Evolutionary conservation across 2,329 filamentous ascomycete genomes (phyloP).

Genomic region (Alternaria viburni): DNA sequence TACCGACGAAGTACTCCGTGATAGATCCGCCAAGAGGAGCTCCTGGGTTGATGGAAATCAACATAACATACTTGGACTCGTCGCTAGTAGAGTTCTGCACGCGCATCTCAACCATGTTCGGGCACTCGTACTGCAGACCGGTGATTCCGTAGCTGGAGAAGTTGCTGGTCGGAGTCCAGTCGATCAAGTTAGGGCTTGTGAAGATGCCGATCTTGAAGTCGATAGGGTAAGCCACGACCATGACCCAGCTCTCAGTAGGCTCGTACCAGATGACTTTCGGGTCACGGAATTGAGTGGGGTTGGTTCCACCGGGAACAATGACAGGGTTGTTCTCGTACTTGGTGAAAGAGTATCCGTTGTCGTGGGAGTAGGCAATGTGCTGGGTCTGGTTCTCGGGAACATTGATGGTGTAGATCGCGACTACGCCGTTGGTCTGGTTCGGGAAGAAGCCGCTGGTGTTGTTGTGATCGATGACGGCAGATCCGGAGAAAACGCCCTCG

Average conservation of each 20-base stretch:
- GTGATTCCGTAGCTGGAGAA: constrained; percentile 61
- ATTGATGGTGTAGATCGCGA: constrained; percentile 65
- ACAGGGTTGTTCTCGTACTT: constrained; percentile 68
- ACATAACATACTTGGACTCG: constrained; percentile 53
- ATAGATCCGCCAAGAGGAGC: constrained; percentile 63
- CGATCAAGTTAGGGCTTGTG: constrained; percentile 64
- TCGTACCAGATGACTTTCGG: constrained; percentile 69
- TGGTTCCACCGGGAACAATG: constrained; percentile 54
- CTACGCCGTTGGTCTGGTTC: constrained; percentile 64
- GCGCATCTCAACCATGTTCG: constrained; percentile 65
- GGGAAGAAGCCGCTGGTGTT: constrained; percentile 72
- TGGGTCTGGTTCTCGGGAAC: constrained; percentile 59
- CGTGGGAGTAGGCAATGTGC: constrained; percentile 66
- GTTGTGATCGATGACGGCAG: constrained; percentile 65
- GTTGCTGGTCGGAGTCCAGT: constrained; percentile 66
- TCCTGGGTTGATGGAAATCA: constrained; percentile 64
- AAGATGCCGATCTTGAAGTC: constrained; percentile 67
- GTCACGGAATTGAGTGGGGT: constrained; percentile 66
- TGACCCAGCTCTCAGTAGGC: constrained; percentile 59
- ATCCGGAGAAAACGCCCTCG: constrained; percentile 61
- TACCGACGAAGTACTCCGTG: constrained; percentile 63
- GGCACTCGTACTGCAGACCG: constrained; percentile 67
- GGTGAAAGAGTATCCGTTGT: constrained; percentile 67
- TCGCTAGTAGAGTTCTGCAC: constrained; percentile 44
- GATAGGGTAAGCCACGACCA: constrained; percentile 61